phyloP scores from a whole-genome alignment of 1,284 basidiomycete species.

The Abortiporus biennis region DNA sequence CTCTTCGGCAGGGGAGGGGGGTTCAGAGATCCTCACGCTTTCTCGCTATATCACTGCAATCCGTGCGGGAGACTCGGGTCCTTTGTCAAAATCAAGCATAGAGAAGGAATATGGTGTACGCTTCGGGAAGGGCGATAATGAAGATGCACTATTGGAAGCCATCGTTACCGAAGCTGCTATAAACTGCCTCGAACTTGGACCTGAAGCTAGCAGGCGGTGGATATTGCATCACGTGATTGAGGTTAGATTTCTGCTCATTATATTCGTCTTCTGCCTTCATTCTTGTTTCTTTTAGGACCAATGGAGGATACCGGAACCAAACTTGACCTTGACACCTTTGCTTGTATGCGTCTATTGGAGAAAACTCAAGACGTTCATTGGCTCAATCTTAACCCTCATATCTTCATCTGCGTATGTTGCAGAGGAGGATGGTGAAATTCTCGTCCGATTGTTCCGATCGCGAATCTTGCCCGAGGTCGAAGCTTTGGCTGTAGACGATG shows the following conservation, averaged over 20 bases:
- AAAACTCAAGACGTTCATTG: conserved; percentile 33
- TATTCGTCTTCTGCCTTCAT: not conserved
- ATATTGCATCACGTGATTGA: conserved; percentile 25
- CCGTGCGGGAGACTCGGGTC: conserved; percentile 24
- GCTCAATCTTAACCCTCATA: conserved; percentile 31
- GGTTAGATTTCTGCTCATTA: conserved; percentile 14
- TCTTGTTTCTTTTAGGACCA: conserved; percentile 34
- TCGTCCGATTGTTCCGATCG: conserved; percentile 39
- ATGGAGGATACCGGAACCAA: conserved; percentile 36
- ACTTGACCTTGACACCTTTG: conserved; percentile 21
- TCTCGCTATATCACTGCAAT: conserved; percentile 24
- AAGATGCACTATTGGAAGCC: conserved; percentile 19
- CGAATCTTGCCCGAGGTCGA: conserved; percentile 46
- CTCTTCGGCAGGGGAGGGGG: conserved; percentile 14
- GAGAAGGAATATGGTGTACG: conserved; percentile 32
- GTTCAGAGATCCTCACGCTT: conserved; percentile 21
- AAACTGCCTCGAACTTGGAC: conserved; percentile 29
- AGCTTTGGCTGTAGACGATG: conserved; percentile 21
- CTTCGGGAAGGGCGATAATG: conserved; percentile 23
- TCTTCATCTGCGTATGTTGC: conserved; percentile 14
- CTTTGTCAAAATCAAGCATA: conserved; percentile 23
- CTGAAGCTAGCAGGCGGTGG: conserved; percentile 23
- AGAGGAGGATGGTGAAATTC: conserved; percentile 15
- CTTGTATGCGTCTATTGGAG: conserved; percentile 28
- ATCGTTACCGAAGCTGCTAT: conserved; percentile 30